These are phyloP conservation scores for Kluyveromyces sp. DNA, from an alignment of 1,139 yeast genomes.

Conservation along the genomic window DNA sequence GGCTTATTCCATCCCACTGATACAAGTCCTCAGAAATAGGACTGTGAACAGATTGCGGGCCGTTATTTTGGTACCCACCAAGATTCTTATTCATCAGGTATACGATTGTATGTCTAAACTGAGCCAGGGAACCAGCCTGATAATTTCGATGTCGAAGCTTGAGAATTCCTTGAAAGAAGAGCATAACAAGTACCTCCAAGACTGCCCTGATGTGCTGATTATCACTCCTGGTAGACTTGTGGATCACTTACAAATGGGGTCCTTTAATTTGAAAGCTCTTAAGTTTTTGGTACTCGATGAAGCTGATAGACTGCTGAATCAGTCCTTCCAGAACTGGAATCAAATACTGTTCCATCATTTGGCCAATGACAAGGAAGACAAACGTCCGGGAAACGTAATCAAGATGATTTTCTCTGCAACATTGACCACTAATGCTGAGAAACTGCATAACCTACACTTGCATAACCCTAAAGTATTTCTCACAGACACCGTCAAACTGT, in stretches of 20 bases:
- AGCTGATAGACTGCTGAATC: conserved; percentile 87
- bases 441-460: conserved; percentile 63
- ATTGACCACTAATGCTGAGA: conserved; percentile 86
- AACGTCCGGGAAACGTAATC: conserved; percentile 33
- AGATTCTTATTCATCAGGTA: conserved; percentile 80
- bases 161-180: conserved; percentile 66
- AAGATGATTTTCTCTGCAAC: conserved; percentile 91
- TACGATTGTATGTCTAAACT: conserved; percentile 53
- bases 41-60: conserved; percentile 72
- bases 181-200: conserved; percentile 38
- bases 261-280: conserved; percentile 41
- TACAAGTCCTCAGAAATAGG: conserved; percentile 58
- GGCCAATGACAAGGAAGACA: conserved; percentile 27
- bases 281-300: conserved; percentile 82
- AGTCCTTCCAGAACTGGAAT: conserved; percentile 92
- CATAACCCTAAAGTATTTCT: conserved; percentile 64
- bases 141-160: conserved; percentile 50
- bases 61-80: conserved; percentile 80
- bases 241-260: conserved; percentile 58
- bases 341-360: conserved; percentile 48
- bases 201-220: conserved; percentile 72
- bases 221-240: conserved; percentile 93
- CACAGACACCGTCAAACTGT: conserved; percentile 50
- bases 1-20: conserved; percentile 79
- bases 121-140: conserved; percentile 60